Base-by-base conservation (phyloP, 2,329 filamentous ascomycete species). In the Dactylellina cionopaga region DNA sequence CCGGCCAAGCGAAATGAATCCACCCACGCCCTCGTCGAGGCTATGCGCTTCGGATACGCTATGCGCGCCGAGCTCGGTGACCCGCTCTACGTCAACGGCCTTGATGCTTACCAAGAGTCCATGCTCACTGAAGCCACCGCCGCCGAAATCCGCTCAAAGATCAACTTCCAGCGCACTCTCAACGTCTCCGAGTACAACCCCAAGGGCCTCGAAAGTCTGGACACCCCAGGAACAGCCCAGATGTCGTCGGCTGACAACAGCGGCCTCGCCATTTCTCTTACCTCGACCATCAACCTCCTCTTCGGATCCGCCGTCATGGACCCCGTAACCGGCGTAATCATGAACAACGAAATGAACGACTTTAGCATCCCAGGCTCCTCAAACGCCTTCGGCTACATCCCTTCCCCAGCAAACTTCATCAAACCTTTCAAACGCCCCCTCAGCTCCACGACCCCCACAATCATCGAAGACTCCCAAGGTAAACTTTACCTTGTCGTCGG, bases 1-100 rank as follows among this genome's bases (percentile, higher is more conserved):
- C 80, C 84, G 1, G 80, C 82, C 0, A 81, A 86, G 43, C 81
- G 80, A 17, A 89, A 92, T 76, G 81, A 96, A 0, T 92, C 89
- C 35, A 89, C 89, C 0, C 95, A 98, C 80, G 87, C 91, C 11
- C 85, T 96, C 75, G 88, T 92, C 77, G 95, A 98, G 83, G 90
- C 92, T 10, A 92, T 96, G 82, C 87, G 92, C 19, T 98, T 96
- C 79, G 92, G 87, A 1, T 98, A 97, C 79, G 92, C 89, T 2
- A 83, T 90, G 76, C 88, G 92, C 65, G 85, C 88, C n/a, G 84
- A 89, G 25, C 85, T 98, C 0, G 94, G 92, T 3, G 95, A 98
- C 79, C 95, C 94, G 0, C 83, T 82, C 0, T 96, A 90, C 78
- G 86, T 96, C 2, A 75, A 83, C 0, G 86, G 86, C 27, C 82